Percentiles rank a stretch among this genome's conserved stretches.
phyloP scores from a whole-genome alignment of 1,284 basidiomycete genomes.

The Xerocomus cyaneibrunnescens region DNA sequence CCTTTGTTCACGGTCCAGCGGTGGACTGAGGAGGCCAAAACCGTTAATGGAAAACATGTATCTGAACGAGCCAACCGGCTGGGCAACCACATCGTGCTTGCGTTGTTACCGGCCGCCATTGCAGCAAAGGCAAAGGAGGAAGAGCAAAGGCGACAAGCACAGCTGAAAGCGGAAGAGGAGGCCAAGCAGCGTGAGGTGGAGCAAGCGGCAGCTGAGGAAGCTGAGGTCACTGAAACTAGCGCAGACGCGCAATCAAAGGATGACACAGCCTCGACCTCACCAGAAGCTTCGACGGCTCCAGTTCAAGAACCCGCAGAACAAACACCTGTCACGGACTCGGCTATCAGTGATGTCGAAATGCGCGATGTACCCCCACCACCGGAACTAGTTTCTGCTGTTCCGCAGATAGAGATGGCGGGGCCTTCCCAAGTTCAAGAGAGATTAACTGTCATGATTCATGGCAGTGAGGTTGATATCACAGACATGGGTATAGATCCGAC shows the following conservation, averaged over 20 bases:
- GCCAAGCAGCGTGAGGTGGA: constrained; percentile 36
- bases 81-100: constrained; percentile 71
- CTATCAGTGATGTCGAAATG: constrained; percentile 29
- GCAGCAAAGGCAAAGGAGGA: constrained; percentile 58
- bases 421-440: constrained; percentile 48
- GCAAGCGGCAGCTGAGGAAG: constrained; percentile 25
- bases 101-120: constrained; percentile 80
- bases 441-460: constrained; percentile 87
- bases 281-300: constrained; percentile 7
- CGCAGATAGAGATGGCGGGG: constrained; percentile 26
- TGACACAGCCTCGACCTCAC: constrained; percentile 6
- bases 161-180: constrained; percentile 42
- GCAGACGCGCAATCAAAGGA: constrained; percentile 18
- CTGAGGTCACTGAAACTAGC: constrained; percentile 24
- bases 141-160: constrained; percentile 46
- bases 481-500: constrained; percentile 98
- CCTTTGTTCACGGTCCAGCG: constrained; percentile 84
- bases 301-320: constrained; percentile 15
- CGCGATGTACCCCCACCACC: constrained; percentile 19
- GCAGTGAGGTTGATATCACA: constrained; percentile 95
- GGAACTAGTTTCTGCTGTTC: constrained; percentile 14
- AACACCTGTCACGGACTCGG: constrained; percentile 14
- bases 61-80: constrained; percentile 68
- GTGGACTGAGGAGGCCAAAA: constrained; percentile 89
- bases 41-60: constrained; percentile 74